These are phyloP conservation scores for Inosperma sp. DNA, from an alignment of 768 basidiomycete species.

Conservation along the genomic window DNA sequence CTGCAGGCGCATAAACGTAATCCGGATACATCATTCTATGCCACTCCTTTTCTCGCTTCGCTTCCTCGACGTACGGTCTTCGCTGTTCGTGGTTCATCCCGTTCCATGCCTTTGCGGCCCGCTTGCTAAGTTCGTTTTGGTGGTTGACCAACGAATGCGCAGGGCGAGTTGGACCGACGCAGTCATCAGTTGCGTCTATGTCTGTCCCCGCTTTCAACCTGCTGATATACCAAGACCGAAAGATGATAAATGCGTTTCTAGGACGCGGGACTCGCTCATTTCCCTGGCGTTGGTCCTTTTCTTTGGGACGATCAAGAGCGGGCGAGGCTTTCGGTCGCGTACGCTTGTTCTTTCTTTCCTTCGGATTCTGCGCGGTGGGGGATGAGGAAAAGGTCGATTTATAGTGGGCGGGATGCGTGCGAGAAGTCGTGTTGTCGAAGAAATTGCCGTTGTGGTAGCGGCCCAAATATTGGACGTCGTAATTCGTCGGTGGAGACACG, in stretches of 20 bases:
- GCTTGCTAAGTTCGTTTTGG: constrained; percentile 33
- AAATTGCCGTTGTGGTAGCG: too few species aligned
- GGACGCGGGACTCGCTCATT: constrained; percentile 31
- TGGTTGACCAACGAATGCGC: constrained; percentile 17
- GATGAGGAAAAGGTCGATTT: too few species aligned
- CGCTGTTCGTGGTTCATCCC: constrained; percentile 21
- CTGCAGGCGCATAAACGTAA: constrained; percentile 25
- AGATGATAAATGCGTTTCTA: constrained; percentile 38
- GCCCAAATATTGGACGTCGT: too few species aligned
- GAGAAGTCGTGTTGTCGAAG: too few species aligned
- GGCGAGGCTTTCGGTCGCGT: too few species aligned
- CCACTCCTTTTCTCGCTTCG: constrained; percentile 24
- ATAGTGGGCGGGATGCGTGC: too few species aligned
- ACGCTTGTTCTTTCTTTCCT: too few species aligned
- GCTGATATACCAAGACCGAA: constrained; percentile 28
- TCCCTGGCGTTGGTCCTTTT: neutral
- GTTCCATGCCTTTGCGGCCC: constrained; percentile 30
- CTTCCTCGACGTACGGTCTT: constrained; percentile 14
- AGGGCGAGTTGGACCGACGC: constrained; percentile 3
- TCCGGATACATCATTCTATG: constrained; percentile 26
- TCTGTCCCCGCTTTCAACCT: constrained; percentile 2
- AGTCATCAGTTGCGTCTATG: too few species aligned
- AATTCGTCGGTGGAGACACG: too few species aligned
- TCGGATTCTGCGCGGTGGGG: too few species aligned
- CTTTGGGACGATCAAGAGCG: too few species aligned